Conservation (phyloP, 176 grass and related monocot species). For the Bonia amplexicaulis region DNA sequence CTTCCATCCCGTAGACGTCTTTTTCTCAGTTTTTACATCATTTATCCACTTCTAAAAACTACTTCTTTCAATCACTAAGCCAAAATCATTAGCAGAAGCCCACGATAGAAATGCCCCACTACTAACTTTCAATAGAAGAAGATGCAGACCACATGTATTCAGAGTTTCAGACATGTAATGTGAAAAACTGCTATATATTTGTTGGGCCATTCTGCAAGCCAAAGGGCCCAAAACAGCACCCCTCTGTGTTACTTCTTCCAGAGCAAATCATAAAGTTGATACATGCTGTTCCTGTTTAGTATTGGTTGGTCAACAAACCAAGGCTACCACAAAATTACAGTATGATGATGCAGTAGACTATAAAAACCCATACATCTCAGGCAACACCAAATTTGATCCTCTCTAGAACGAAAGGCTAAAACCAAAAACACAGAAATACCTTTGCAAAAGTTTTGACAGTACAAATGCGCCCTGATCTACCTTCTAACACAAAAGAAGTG, state of each 20-base stretch:
- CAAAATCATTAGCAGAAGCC: too few species aligned
- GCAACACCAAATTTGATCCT: background rate
- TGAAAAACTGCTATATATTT: background rate
- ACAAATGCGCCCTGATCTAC: slow-evolving; percentile 28
- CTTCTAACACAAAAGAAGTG: too few species aligned
- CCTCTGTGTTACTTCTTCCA: background rate
- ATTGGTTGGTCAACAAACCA: background rate
- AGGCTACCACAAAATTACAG: background rate
- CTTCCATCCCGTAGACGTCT: too few species aligned
- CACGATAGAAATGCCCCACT: too few species aligned
- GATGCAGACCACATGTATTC: background rate
- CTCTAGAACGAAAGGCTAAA: background rate
- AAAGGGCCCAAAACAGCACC: background rate
- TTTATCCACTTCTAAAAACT: too few species aligned
- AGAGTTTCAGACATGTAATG: background rate
- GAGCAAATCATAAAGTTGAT: background rate
- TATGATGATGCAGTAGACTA: background rate
- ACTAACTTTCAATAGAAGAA: background rate
- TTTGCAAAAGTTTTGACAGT: slow-evolving; percentile 31
- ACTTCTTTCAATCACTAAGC: too few species aligned
- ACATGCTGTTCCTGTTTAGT: background rate
- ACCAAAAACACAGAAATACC: background rate
- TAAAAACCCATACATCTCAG: background rate
- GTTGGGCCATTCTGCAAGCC: background rate
- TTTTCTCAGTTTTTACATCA: too few species aligned